phyloP scores from a whole-genome alignment of 345 rosid species.

The Carallia pectinifolia region DNA sequence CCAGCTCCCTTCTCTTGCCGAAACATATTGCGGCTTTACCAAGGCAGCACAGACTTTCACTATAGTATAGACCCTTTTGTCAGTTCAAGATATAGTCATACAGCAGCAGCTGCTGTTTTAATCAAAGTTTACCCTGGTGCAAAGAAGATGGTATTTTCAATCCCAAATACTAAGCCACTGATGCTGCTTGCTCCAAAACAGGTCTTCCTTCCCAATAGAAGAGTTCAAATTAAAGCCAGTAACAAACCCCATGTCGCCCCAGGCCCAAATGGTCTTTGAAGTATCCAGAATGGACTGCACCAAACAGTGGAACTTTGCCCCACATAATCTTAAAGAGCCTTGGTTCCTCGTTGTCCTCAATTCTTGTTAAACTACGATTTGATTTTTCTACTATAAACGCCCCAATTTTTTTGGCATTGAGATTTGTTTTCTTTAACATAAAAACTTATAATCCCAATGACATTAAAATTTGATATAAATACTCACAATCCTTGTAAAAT shows the following conservation, averaged over 20 bases:
- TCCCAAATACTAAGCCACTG: not conserved
- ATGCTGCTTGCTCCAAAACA: not conserved
- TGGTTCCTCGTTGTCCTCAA: conserved; percentile 2
- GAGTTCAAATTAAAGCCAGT: conserved; percentile 2
- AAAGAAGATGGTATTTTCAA: not conserved
- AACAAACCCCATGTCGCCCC: not conserved
- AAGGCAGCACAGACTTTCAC: not conserved
- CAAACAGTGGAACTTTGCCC: not conserved
- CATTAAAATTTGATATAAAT: too few relatives aligned
- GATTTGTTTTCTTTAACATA: too few relatives aligned
- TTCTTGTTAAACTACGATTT: too few relatives aligned
- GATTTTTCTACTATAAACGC: too few relatives aligned
- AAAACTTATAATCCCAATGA: too few relatives aligned
- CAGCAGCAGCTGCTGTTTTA: not conserved
- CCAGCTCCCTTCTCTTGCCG: not conserved
- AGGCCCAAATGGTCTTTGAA: not conserved
- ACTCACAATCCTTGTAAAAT: too few relatives aligned
- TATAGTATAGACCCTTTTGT: not conserved
- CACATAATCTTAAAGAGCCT: not conserved
- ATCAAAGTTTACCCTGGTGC: not conserved
- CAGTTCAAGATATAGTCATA: not conserved
- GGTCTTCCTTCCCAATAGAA: conserved; percentile 1
- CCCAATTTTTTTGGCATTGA: too few relatives aligned
- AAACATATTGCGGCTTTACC: not conserved
- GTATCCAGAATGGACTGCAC: not conserved